Percentiles rank a stretch among this genome's conserved stretches.
Evolutionary conservation across 768 basidiomycete species (phyloP).

Genomic region (Chiua virens): DNA sequence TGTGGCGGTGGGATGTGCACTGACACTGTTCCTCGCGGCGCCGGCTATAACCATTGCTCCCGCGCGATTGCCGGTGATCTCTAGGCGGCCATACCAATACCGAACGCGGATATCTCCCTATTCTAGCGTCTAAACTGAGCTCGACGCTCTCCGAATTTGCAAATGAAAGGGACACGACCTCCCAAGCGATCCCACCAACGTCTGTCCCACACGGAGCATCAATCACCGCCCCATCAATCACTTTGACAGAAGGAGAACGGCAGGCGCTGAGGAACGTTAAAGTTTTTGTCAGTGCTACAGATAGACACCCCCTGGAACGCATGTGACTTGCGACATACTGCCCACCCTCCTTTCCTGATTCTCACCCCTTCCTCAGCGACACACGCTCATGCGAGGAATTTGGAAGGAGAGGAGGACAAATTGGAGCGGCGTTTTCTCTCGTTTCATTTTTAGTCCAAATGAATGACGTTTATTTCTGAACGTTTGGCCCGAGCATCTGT

Average conservation of each 20-base stretch:
- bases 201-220: conserved; percentile 28
- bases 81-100: conserved; percentile 91
- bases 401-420: background rate
- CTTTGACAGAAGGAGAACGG: conserved; percentile 33
- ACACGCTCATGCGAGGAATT: conserved; percentile 1
- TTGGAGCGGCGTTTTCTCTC: background rate
- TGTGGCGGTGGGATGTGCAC: conserved; percentile 13
- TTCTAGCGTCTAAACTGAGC: conserved; percentile 69
- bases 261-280: conserved; percentile 38
- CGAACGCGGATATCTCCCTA: conserved; percentile 87
- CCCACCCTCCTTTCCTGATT: background rate
- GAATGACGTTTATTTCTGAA: conserved; percentile 3
- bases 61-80: conserved; percentile 20
- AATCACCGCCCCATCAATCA: conserved; percentile 2
- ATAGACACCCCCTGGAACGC: conserved; percentile 72
- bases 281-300: conserved; percentile 70
- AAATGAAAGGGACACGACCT: conserved; percentile 13
- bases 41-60: conserved; percentile 12
- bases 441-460: background rate
- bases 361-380: background rate
- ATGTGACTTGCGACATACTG: conserved; percentile 38
- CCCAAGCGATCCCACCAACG: conserved; percentile 19
- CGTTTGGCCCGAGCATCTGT: background rate
- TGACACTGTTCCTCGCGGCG: conserved; percentile 11
- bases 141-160: conserved; percentile 39